Evolutionary conservation across 257 asterid genomes (phyloP).

Genomic region (Phtheirospermum japonicum): DNA sequence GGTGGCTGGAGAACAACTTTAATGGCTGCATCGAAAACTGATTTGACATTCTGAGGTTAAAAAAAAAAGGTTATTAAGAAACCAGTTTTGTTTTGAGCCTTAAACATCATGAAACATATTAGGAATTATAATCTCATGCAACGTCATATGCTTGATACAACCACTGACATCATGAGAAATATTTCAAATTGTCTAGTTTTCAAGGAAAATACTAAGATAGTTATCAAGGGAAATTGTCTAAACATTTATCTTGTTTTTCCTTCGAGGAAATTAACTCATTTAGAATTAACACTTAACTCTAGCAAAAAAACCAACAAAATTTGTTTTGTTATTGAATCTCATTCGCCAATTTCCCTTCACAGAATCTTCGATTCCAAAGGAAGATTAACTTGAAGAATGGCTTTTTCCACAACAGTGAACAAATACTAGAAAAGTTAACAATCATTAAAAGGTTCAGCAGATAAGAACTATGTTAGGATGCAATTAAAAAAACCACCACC

Average conservation of each 20-base stretch:
- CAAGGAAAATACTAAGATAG: too few relatives aligned
- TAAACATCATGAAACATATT: not conserved
- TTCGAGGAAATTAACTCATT: too few relatives aligned
- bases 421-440: too few relatives aligned
- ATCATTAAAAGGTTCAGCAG: not conserved
- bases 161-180: too few relatives aligned
- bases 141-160: too few relatives aligned
- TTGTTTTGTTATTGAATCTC: not conserved
- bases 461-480: not conserved
- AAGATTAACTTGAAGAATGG: not conserved
- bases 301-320: too few relatives aligned
- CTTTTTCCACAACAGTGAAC: too few relatives aligned
- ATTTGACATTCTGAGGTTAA: slow-evolving; percentile 47
- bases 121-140: slow-evolving; percentile 8
- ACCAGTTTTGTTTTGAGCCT: slow-evolving; percentile 6
- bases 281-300: too few relatives aligned
- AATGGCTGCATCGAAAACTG: slow-evolving; percentile 60
- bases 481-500: not conserved
- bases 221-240: too few relatives aligned
- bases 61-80: not conserved
- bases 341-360: not conserved
- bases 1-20: slow-evolving; percentile 71
- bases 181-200: too few relatives aligned
- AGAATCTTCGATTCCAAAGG: not conserved
- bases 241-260: too few relatives aligned